A percentile compares a stretch with the other conserved stretches of the same genome.
Conservation (phyloP, 2,329 filamentous ascomycete genomes). For the Xylariaceae sp. region DNA sequence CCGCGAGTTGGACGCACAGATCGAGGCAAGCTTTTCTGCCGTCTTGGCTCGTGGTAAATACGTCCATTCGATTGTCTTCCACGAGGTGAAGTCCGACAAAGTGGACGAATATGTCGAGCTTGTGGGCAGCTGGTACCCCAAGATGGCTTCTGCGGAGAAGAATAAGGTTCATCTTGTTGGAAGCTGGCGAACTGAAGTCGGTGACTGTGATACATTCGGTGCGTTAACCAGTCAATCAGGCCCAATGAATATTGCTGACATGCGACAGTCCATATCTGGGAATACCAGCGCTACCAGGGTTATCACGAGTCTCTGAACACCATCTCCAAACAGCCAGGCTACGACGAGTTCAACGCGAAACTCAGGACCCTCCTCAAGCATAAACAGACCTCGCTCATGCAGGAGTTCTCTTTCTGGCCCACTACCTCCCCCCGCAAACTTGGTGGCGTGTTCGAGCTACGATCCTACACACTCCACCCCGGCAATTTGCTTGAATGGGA, state of each 20-base stretch:
- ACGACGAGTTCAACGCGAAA: constrained; percentile 80
- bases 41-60: constrained; percentile 96
- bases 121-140: constrained; percentile 90
- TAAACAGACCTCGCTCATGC: constrained; percentile 93
- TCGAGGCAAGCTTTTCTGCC: constrained; percentile 95
- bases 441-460: constrained; percentile 92
- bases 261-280: constrained; percentile 91
- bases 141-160: constrained; percentile 81
- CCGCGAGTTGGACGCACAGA: constrained; percentile 90
- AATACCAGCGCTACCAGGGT: constrained; percentile 95
- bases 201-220: constrained; percentile 90
- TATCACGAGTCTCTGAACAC: constrained; percentile 91
- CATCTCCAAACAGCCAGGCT: constrained; percentile 84
- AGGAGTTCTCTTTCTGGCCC: constrained; percentile 99
- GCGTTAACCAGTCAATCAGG: not conserved
- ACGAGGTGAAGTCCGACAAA: constrained; percentile 93
- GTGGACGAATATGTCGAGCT: constrained; percentile 93
- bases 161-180: constrained; percentile 97
- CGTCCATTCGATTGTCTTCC: constrained; percentile 96
- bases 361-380: constrained; percentile 83
- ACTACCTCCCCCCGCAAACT: constrained; percentile 89
- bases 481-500: constrained; percentile 98
- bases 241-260: constrained; percentile 19
- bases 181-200: constrained; percentile 97
- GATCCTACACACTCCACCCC: constrained; percentile 94